phyloP scores from a whole-genome alignment of 768 basidiomycete species.

The Lactarius sanguifluus region DNA sequence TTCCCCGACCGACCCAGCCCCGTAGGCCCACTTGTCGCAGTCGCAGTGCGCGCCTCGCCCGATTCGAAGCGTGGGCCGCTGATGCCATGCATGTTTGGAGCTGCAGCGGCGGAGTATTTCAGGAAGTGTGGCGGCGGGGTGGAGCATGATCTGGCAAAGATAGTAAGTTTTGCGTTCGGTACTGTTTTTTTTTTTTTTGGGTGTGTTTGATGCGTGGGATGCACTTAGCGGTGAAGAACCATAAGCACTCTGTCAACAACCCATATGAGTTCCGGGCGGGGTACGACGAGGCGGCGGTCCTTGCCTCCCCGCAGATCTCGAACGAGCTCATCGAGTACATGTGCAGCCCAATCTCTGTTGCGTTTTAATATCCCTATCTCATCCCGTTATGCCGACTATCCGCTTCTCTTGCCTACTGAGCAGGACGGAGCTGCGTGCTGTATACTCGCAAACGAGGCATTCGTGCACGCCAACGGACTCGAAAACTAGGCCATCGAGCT shows the following conservation, averaged over 20 bases:
- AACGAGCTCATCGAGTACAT: slow-evolving; percentile 78
- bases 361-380: not conserved
- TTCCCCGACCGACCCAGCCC: slow-evolving; percentile 57
- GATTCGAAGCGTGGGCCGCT: slow-evolving; percentile 68
- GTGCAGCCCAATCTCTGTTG: slow-evolving; percentile 76
- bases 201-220: not conserved
- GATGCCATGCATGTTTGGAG: slow-evolving; percentile 73
- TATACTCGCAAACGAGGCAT: slow-evolving; percentile 74
- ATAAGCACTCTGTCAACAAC: slow-evolving; percentile 77
- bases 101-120: slow-evolving; percentile 74
- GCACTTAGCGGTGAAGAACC: slow-evolving; percentile 72
- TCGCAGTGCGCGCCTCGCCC: slow-evolving; percentile 46
- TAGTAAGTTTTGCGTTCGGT: slow-evolving; percentile 32
- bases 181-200: slow-evolving; percentile 29
- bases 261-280: slow-evolving; percentile 84
- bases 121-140: slow-evolving; percentile 66
- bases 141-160: slow-evolving; percentile 71
- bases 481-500: slow-evolving; percentile 89
- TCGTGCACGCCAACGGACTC: slow-evolving; percentile 66
- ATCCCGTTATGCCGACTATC: not conserved
- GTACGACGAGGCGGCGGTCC: slow-evolving; percentile 70
- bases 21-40: slow-evolving; percentile 47
- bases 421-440: slow-evolving; percentile 77
- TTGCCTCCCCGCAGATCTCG: slow-evolving; percentile 65
- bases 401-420: too few species aligned